Percentiles rank a stretch among this genome's conserved stretches.
Evolutionary conservation across 768 basidiomycete species (phyloP).

Genomic region (Candolleomyces eurysporus): DNA sequence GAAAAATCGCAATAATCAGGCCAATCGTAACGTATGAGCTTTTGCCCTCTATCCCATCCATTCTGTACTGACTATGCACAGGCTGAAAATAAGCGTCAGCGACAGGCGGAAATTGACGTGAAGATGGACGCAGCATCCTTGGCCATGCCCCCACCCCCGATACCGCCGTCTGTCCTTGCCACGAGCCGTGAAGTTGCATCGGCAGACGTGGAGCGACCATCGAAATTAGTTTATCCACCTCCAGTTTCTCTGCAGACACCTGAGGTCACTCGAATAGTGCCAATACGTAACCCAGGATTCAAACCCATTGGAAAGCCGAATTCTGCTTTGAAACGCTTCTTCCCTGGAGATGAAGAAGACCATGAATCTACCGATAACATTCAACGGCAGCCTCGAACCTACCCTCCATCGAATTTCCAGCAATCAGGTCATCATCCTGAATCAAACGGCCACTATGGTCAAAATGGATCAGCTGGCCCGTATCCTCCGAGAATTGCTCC

Average conservation of each 20-base stretch:
- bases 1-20: conserved; percentile 5
- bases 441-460: background rate
- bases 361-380: conserved; percentile 16
- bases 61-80: conserved; percentile 11
- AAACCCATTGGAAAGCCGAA: conserved; percentile 61
- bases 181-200: background rate
- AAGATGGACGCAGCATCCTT: background rate
- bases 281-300: conserved; percentile 45
- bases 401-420: background rate
- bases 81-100: conserved; percentile 13
- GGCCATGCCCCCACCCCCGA: conserved; percentile 8
- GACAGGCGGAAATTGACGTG: background rate
- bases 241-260: conserved; percentile 16
- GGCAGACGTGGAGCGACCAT: conserved; percentile 3
- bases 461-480: background rate
- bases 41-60: background rate
- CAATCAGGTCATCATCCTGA: background rate
- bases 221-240: background rate
- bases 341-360: conserved; percentile 81
- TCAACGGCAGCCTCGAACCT: background rate
- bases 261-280: conserved; percentile 17
- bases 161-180: conserved; percentile 4
- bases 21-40: background rate
- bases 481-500: background rate
- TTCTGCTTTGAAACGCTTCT: conserved; percentile 72